Evolutionary conservation across 176 grass and related monocot genomes (phyloP).

Genomic region (Aegilops tauschii): DNA sequence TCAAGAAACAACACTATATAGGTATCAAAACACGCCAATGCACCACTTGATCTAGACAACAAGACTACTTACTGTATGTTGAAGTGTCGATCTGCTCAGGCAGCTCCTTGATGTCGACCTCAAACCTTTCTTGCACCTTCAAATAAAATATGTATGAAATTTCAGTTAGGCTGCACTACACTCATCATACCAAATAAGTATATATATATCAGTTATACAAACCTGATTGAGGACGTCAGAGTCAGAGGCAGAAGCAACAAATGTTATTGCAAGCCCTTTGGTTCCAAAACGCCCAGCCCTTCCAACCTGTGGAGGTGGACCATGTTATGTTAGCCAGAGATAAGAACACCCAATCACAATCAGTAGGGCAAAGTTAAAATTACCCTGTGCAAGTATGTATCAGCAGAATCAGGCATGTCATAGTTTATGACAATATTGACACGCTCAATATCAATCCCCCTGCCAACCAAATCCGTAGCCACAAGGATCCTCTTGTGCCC

Average conservation of each 20-base stretch:
- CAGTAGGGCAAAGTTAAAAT: neutral
- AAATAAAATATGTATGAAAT: neutral
- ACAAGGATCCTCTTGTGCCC: constrained; percentile 97
- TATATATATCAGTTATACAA: neutral
- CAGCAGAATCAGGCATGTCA: constrained; percentile 97
- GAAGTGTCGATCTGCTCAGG: constrained; percentile 97
- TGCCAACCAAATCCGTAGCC: constrained; percentile 94
- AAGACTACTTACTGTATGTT: constrained; percentile 84
- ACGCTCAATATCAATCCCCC: constrained; percentile 97
- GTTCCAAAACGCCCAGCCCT: constrained; percentile 94
- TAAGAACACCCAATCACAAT: neutral
- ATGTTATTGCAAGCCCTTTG: constrained; percentile 97
- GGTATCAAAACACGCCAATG: too few species aligned
- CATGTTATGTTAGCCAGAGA: neutral
- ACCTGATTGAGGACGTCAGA: constrained; percentile 97
- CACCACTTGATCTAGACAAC: too few species aligned
- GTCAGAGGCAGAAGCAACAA: constrained; percentile 89
- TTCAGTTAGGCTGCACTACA: constrained; percentile 4
- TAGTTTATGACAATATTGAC: constrained; percentile 99
- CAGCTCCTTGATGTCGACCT: constrained; percentile 97
- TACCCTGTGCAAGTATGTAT: constrained; percentile 99
- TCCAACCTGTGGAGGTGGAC: constrained; percentile 48
- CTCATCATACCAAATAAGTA: neutral
- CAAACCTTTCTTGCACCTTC: constrained; percentile 98
- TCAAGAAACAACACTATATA: too few species aligned